Evolutionary conservation across 345 rosid genomes (phyloP), one percentile per base, ranked within the genome.

Genomic region (Lepidium aucheri): DNA sequence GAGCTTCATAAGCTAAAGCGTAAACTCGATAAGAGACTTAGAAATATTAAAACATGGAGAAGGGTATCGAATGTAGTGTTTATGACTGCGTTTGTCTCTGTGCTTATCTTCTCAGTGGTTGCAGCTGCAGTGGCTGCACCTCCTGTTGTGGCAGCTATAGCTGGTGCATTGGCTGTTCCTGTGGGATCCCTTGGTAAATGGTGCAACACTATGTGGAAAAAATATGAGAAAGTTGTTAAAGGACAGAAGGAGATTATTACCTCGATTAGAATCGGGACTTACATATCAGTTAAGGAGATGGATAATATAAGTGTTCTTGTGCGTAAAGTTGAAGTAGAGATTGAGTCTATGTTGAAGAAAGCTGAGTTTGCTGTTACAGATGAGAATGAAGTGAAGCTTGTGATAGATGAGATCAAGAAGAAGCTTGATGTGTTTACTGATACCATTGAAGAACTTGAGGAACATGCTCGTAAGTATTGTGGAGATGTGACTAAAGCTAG

Each of bases 121-220:
- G 97, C 98, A 57, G 97, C 92, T 47, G 89, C 97, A 6, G 60
- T 88, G 60, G 82, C 95, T 18, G 90, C 90, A 8, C 97, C 97
- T 0, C 94, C 96, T 14, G 72, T 90, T 15, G 65, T 85, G 8
- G 78, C 78, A 6, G 94, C 94, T 26, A 45, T 90, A 49, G 96
- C 88, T 0, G 85, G 87, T 44, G 98, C 89, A 2, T 34, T 93
- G 53, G 55, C 89, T 5, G 88, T 80, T 57, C 92, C 98, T 0
- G 74, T 84, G 6, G 92, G 89, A 17, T 74, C 95, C 0, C 74
- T 85, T 22, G 96, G 98, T 9, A 88, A 82, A 69, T 93, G 98
- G 98, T 85, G 94, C 15, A 65, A 81, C 69, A 24, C 77, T 10
- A 81, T 88, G 6, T 88, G 91, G 97, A 79, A 67, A 4, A 60